phyloP scores from a whole-genome alignment of 169 alveolate genomes.

The Plasmodium coatneyi region DNA sequence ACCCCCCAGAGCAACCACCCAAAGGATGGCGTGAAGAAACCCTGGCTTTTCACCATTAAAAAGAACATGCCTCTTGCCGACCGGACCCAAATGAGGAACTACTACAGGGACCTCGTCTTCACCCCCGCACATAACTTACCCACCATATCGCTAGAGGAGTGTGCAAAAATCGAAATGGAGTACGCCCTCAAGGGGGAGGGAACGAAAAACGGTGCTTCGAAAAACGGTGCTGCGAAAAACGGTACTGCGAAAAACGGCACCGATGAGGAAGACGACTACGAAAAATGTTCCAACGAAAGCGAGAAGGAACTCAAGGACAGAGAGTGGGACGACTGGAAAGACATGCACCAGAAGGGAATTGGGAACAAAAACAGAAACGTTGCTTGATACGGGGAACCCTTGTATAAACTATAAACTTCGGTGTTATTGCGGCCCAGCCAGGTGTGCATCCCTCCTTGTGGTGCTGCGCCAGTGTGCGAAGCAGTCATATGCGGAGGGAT shows the following conservation, averaged over 20 bases:
- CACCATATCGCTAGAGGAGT: constrained; percentile 83
- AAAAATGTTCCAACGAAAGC: constrained; percentile 8
- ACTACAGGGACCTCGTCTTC: constrained; percentile 51
- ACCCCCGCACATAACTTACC: constrained; percentile 77
- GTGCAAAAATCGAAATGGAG: constrained; percentile 85
- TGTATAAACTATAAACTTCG: too few species aligned
- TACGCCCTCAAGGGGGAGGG: constrained; percentile 20
- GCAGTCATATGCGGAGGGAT: too few species aligned
- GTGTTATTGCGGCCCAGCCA: too few species aligned
- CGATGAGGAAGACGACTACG: constrained; percentile 28
- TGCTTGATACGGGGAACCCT: background rate
- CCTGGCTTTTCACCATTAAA: constrained; percentile 48
- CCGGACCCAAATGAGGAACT: constrained; percentile 29
- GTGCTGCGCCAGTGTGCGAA: too few species aligned
- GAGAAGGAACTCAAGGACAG: constrained; percentile 30
- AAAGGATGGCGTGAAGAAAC: background rate
- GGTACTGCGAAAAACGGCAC: background rate
- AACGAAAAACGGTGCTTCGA: too few species aligned
- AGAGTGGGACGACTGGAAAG: constrained; percentile 71
- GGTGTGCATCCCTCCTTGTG: too few species aligned
- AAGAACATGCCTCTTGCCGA: constrained; percentile 45
- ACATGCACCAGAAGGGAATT: constrained; percentile 59
- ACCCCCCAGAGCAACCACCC: background rate
- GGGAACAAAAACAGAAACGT: constrained; percentile 61
- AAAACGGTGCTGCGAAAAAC: background rate